These are phyloP conservation scores for Cynara cardunculus DNA, from an alignment of 129 eudicot genomes.

Conservation along the genomic window DNA sequence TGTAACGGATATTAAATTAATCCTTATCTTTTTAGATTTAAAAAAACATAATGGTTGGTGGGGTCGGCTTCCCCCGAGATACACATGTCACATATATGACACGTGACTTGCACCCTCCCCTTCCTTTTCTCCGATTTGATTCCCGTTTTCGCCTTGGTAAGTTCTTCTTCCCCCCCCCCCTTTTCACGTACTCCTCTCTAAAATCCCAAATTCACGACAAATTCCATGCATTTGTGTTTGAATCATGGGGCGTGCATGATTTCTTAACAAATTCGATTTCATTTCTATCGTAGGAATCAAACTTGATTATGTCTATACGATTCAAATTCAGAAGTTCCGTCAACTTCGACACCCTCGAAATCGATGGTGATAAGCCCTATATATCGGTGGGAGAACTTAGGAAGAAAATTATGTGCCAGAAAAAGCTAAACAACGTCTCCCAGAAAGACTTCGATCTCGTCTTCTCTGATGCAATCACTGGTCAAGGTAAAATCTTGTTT, in stretches of 20 bases:
- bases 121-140: neutral
- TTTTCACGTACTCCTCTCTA: neutral
- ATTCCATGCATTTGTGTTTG: neutral
- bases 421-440: constrained; percentile 24
- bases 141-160: neutral
- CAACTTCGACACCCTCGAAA: constrained; percentile 36
- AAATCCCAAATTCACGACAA: neutral
- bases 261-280: neutral
- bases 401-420: constrained; percentile 28
- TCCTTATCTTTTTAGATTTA: no score
- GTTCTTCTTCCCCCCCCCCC: neutral
- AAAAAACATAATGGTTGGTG: neutral
- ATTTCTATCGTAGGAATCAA: neutral
- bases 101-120: neutral
- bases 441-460: constrained; percentile 48
- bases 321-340: constrained; percentile 57
- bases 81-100: neutral
- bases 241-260: neutral
- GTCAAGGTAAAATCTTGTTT: constrained; percentile 28
- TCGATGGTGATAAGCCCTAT: constrained; percentile 30
- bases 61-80: neutral
- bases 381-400: constrained; percentile 44
- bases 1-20: no score
- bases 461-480: constrained; percentile 46
- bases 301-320: constrained; percentile 34